Percentiles rank a stretch among this genome's conserved stretches.
Conservation (phyloP, 2,329 filamentous ascomycete genomes). For the Fusarium austroafricanum region DNA sequence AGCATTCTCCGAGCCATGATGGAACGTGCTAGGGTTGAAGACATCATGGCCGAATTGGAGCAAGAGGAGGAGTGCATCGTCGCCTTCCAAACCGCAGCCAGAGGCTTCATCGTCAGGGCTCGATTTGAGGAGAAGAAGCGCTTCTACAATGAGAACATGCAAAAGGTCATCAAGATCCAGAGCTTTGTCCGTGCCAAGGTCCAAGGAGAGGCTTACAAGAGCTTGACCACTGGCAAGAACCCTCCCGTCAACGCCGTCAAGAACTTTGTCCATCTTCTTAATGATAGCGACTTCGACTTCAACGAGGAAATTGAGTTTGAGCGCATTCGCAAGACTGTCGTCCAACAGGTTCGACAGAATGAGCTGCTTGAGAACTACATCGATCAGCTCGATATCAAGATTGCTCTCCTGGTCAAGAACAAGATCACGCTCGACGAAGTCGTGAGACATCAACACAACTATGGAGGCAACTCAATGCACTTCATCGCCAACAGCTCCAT, state of each 20-base stretch:
- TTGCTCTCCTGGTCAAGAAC: slow-evolving; percentile 97
- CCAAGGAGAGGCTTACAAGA: slow-evolving; percentile 98
- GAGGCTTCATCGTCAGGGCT: slow-evolving; percentile 78
- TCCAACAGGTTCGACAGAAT: slow-evolving; percentile 96
- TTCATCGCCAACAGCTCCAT: slow-evolving; percentile 91
- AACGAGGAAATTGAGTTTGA: slow-evolving; percentile 99
- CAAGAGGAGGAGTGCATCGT: slow-evolving; percentile 82
- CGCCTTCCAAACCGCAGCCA: slow-evolving; percentile 79
- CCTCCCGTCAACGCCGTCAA: slow-evolving; percentile 97
- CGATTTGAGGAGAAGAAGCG: slow-evolving; percentile 86
- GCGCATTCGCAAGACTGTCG: slow-evolving; percentile 91
- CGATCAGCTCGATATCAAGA: slow-evolving; percentile 98
- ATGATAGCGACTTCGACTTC: slow-evolving; percentile 98
- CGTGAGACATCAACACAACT: slow-evolving; percentile 95
- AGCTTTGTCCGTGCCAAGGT: slow-evolving; percentile 95
- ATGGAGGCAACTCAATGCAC: slow-evolving; percentile 87
- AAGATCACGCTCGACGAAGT: slow-evolving; percentile 99
- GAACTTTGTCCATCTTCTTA: slow-evolving; percentile 96
- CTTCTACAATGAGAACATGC: slow-evolving; percentile 96
- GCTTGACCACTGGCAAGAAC: slow-evolving; percentile 93
- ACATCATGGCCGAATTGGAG: slow-evolving; percentile 80
- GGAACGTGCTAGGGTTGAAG: slow-evolving; percentile 77
- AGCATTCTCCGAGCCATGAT: slow-evolving; percentile 82
- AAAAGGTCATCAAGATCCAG: slow-evolving; percentile 98
- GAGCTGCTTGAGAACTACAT: slow-evolving; percentile 98